Conservation (phyloP, 331 rosid genomes). For the Acacia concinna region DNA sequence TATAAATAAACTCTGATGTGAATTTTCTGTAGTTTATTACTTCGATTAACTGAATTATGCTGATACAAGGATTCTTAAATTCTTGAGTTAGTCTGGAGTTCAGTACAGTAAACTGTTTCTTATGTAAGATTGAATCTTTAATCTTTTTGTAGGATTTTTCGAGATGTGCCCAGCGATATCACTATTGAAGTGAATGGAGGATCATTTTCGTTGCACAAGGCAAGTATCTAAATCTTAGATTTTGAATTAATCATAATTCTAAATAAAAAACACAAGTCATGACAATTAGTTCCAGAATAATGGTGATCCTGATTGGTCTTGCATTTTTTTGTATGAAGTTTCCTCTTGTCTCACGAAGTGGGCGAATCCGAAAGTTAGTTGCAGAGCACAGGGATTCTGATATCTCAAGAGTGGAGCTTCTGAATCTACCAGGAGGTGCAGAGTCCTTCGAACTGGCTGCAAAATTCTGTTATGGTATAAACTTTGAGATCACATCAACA, state of each 20-base stretch:
- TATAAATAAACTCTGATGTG: background rate
- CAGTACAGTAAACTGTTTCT: background rate
- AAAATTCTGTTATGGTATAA: constrained; percentile 91
- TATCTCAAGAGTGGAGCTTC: constrained; percentile 89
- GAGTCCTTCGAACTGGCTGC: constrained; percentile 94
- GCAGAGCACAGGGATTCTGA: constrained; percentile 94
- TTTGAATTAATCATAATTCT: constrained; percentile 18
- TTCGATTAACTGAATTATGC: constrained; percentile 1
- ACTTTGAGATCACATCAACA: constrained; percentile 84
- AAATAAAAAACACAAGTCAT: background rate
- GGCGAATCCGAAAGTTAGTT: constrained; percentile 80
- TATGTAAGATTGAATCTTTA: constrained; percentile 29
- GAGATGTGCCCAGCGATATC: constrained; percentile 95
- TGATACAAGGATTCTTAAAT: background rate
- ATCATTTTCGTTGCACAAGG: constrained; percentile 86
- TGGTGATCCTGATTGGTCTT: constrained; percentile 25
- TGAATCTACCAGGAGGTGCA: constrained; percentile 88
- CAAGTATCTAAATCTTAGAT: constrained; percentile 22
- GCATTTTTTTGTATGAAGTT: constrained; percentile 57
- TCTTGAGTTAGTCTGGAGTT: constrained; percentile 5
- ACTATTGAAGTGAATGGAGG: constrained; percentile 81
- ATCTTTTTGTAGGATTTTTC: constrained; percentile 77
- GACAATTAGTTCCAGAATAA: background rate
- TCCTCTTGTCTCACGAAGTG: constrained; percentile 97
- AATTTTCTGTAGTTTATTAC: background rate